Evolutionary conservation across 2,329 filamentous ascomycete genomes (phyloP).

Genomic region (Tolypocladium album): DNA sequence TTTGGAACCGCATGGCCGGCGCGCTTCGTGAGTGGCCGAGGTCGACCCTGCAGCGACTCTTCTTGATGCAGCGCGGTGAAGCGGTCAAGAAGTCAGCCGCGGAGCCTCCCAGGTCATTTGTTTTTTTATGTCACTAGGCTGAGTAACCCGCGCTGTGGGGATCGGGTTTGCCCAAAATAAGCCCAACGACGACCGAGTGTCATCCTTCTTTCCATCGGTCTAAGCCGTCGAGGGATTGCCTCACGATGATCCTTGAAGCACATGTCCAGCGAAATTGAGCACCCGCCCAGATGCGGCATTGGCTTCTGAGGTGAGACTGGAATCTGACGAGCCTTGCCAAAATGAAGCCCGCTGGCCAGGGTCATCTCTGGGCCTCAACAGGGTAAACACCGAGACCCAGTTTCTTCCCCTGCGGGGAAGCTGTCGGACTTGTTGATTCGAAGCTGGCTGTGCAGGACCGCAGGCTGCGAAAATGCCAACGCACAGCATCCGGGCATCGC

Average conservation of each 20-base stretch:
- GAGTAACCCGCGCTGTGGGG: background rate
- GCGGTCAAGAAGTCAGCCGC: background rate
- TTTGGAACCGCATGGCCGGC: background rate
- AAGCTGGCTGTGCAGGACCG: background rate
- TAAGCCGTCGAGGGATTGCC: background rate
- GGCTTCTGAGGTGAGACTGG: background rate
- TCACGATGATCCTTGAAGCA: background rate
- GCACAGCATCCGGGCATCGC: background rate
- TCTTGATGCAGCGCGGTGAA: background rate
- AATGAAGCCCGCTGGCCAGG: background rate
- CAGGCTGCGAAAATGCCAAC: background rate
- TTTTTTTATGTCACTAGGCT: background rate
- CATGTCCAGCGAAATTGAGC: background rate
- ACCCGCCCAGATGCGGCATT: background rate
- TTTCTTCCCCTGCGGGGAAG: background rate
- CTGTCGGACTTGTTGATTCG: background rate
- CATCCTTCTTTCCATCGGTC: background rate
- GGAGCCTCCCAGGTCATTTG: background rate
- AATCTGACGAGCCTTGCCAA: background rate
- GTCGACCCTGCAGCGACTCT: background rate
- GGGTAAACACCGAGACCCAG: background rate
- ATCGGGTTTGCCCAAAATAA: background rate
- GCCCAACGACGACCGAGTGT: background rate
- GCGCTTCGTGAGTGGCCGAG: background rate
- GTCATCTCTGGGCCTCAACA: background rate